Base-by-base conservation (phyloP, 1,284 basidiomycete species). In the Coniferiporia weirii region DNA sequence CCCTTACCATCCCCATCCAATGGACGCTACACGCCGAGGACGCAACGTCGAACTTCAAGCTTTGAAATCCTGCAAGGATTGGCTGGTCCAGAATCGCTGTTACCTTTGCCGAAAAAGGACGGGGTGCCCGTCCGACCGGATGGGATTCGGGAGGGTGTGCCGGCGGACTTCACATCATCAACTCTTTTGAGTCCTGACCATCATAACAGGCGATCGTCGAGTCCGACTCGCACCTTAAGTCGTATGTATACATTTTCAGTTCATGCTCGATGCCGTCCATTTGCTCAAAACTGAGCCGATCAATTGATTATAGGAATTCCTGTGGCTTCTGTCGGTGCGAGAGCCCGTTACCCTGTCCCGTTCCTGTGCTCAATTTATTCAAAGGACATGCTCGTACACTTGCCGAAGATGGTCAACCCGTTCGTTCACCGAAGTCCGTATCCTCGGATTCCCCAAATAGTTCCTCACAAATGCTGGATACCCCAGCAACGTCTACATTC, bases 341-440 rank as follows among this genome's bases (percentile, higher is more conserved):
- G 50, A 52, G 56, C 62, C 57, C 46, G 64, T 59, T 63, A 54
- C 59, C 60, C 57, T 60, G 65, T 58, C 50, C 58, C 68, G 40
- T 63, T 61, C 13, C 45, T 36, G 8, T 10, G 9, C 59, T 61
- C 62, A 59, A 34, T 57, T 40, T 50, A 61, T 62, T 66, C 59
- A 59, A 70, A 91, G 89, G 89, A 47, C 89, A 91, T 75, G 89
- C 89, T 44, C 84, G 88, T 44, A 85, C 85, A 20, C 74, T 92
- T 64, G 85, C 89, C 19, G 89, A 91, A 57, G 89, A 90, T 61
- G 83, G 83, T 32, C 63, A 60, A 45, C 61, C 65, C 4, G 59
- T 68, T 64, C 59, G 73, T 64, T 65, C 76, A 64, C 57, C 66
- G 66, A 40, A 68, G 69, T 50, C 68, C 68, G 47, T 67, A 65